Percentiles rank a stretch among this genome's conserved stretches.
These are phyloP conservation scores for Pleurotus tuoliensis DNA, from an alignment of 768 basidiomycete species.

Conservation along the genomic window DNA sequence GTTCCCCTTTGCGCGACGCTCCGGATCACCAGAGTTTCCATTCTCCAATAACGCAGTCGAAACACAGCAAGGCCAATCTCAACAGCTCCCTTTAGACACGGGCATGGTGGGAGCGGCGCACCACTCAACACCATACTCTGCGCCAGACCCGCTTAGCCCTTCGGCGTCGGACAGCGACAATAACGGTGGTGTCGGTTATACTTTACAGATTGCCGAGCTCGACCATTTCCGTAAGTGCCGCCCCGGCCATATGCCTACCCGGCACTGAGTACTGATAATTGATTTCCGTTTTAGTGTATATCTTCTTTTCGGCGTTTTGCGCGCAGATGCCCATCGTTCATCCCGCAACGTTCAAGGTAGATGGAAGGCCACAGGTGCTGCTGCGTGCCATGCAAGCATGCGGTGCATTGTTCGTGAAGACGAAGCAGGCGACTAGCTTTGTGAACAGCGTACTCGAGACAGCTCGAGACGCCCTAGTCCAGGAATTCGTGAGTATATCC, in stretches of 20 bases:
- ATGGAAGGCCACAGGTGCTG: constrained; percentile 45
- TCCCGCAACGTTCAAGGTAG: constrained; percentile 45
- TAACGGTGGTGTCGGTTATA: not conserved
- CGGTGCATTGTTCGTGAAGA: constrained; percentile 56
- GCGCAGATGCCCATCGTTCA: constrained; percentile 56
- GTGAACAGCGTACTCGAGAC: constrained; percentile 39
- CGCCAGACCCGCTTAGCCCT: too few species aligned
- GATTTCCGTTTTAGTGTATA: constrained; percentile 32
- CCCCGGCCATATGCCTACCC: not conserved
- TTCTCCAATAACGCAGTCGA: not conserved
- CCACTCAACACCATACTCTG: not conserved
- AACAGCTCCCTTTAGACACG: not conserved
- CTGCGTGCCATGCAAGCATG: constrained; percentile 56
- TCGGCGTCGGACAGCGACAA: not conserved
- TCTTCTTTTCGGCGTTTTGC: constrained; percentile 53
- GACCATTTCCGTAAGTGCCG: constrained; percentile 50
- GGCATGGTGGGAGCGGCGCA: not conserved
- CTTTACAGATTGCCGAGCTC: constrained; percentile 36
- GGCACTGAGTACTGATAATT: not conserved
- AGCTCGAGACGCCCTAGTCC: constrained; percentile 44
- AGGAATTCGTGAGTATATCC: constrained; percentile 48
- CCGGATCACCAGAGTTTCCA: not conserved
- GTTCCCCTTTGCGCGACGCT: not conserved
- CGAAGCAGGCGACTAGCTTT: constrained; percentile 40
- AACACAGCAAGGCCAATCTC: not conserved